Evolutionary conservation across 257 asterid species (phyloP), one percentile per base, ranked within the genome.

Genomic region (Capsicum rhomboideum): DNA sequence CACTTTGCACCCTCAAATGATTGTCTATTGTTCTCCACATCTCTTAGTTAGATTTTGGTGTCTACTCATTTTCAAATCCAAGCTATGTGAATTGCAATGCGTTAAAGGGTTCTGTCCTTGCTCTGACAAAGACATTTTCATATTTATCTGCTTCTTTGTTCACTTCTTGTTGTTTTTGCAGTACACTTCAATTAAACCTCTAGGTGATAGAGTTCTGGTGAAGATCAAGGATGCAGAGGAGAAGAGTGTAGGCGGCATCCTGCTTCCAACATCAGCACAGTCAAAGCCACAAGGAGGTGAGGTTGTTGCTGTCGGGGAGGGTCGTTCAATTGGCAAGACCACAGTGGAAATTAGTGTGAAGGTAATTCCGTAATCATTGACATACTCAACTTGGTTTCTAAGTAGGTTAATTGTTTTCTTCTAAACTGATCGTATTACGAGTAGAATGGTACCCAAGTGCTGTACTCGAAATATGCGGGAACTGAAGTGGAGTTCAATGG

Each of bases 261-360:
- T 97, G 21, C 90, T 97, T 52, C 99, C 99, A n/a, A 79, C 94
- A 56, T 68, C 87, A 5, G 97, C 97, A 0, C 99, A 95, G 61
- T 78, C 95, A 11, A 95, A 89, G 84, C 91, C 85, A 21, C 98
- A 93, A 84, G 98, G 97, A 16, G 99, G 98, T 54, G 99, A 97
- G 91, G 93, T 97, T 1, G 98, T 97, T 53, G 98, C 98, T 9
- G 89, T 95, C 10, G 99, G 99, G 68, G 98, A 95, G 89, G 99
- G 99, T 18, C 97, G 97, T 7, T 87, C 91, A 2, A 42, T 93
- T 80, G 98, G 99, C 44, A 93, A 92, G 86, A 91, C 78, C 85
- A 93, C 91, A 87, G 95, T 97, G 85, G 98, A 92, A 29, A 71
- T 93, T 59, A 84, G 93, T 44, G 86, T 97, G 59, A 89, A 91